Evolutionary conservation across 306 rosid genomes (phyloP).

Genomic region (Acacia crassicarpa): DNA sequence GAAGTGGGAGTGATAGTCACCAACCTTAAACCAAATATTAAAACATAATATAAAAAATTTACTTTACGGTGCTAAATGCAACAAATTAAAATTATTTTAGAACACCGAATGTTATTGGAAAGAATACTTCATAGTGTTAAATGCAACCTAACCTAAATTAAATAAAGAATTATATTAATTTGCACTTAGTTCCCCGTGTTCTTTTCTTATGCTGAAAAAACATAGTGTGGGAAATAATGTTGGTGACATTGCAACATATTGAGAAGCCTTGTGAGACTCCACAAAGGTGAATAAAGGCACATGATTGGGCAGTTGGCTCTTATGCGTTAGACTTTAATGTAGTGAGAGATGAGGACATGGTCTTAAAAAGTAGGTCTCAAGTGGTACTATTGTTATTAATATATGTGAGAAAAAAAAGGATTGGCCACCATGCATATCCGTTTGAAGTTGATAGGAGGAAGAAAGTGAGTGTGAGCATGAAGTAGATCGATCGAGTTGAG

Average conservation of each 20-base stretch:
- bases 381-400: background rate
- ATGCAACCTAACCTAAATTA: no score
- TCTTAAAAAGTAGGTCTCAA: background rate
- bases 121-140: no score
- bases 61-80: no score
- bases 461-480: background rate
- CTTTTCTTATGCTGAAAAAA: background rate
- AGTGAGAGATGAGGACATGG: background rate
- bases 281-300: background rate
- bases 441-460: background rate
- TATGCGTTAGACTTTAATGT: background rate
- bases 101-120: no score
- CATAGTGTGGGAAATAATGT: background rate
- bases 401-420: background rate
- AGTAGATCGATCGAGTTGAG: background rate
- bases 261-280: constrained; percentile 1
- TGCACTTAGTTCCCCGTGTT: background rate
- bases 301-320: background rate
- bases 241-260: background rate
- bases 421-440: background rate
- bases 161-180: background rate
- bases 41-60: no score
- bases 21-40: no score
- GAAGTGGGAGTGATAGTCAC: no score
- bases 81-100: no score